A percentile compares a stretch with the other conserved stretches of the same genome.
phyloP scores from a whole-genome alignment of 768 basidiomycete genomes.

The Exidia glandulosa region DNA sequence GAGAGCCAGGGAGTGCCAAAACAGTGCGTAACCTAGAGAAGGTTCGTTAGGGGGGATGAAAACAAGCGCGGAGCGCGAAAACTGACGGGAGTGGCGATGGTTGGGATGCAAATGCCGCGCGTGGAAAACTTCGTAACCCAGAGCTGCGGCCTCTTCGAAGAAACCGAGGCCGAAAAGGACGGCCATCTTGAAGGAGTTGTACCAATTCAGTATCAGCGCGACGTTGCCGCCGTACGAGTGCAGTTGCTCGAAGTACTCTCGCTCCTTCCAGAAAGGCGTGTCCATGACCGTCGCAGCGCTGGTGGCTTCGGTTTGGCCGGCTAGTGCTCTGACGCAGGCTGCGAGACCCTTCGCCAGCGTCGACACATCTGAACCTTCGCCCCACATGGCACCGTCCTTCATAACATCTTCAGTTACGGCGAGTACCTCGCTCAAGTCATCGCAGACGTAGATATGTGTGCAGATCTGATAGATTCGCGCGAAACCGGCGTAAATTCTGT shows the following conservation, averaged over 20 bases:
- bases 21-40: slow-evolving; percentile 46
- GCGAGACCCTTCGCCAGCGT: slow-evolving; percentile 45
- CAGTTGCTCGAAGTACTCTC: slow-evolving; percentile 36
- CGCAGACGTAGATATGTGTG: not conserved
- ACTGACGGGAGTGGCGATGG: slow-evolving; percentile 23
- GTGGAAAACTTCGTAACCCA: slow-evolving; percentile 54
- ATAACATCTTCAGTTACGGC: slow-evolving; percentile 53
- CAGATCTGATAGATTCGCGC: slow-evolving; percentile 35
- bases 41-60: slow-evolving; percentile 1
- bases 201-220: slow-evolving; percentile 48
- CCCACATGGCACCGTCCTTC: slow-evolving; percentile 45
- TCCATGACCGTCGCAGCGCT: slow-evolving; percentile 47
- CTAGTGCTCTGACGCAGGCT: slow-evolving; percentile 53
- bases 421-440: slow-evolving; percentile 33
- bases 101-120: slow-evolving; percentile 52
- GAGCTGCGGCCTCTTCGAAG: slow-evolving; percentile 42
- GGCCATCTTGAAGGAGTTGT: slow-evolving; percentile 34
- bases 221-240: slow-evolving; percentile 35
- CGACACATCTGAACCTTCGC: slow-evolving; percentile 40
- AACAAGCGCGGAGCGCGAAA: not conserved
- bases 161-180: slow-evolving; percentile 53
- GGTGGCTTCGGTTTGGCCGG: slow-evolving; percentile 42
- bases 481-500: slow-evolving; percentile 52
- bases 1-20: slow-evolving; percentile 61
- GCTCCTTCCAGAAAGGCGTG: slow-evolving; percentile 47